phyloP scores from a whole-genome alignment of 352 stramenopile genomes.

The Peronospora belbahrii region DNA sequence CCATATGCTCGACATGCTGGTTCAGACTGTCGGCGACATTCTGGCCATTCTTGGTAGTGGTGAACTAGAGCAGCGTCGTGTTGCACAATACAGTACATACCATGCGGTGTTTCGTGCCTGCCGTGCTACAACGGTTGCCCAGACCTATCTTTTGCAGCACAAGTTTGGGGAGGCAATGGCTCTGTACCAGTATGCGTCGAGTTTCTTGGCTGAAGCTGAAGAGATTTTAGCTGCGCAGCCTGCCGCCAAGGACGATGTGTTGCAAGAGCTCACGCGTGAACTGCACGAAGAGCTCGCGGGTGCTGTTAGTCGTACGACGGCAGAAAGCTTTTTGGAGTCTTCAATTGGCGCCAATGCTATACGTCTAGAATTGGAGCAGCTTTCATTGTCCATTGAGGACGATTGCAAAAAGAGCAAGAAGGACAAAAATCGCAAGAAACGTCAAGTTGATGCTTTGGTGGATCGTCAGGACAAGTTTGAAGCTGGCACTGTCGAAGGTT shows the following conservation, averaged over 20 bases:
- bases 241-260: constrained; percentile 47
- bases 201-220: constrained; percentile 51
- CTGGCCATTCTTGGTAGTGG: constrained; percentile 48
- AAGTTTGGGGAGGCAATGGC: constrained; percentile 64
- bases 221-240: constrained; percentile 50
- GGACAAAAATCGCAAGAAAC: constrained; percentile 36
- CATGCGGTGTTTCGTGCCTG: constrained; percentile 59
- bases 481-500: constrained; percentile 32
- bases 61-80: constrained; percentile 43
- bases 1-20: constrained; percentile 77
- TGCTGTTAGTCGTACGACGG: constrained; percentile 60
- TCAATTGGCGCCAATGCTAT: constrained; percentile 48
- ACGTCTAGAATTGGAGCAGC: constrained; percentile 56
- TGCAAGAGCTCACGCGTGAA: constrained; percentile 57
- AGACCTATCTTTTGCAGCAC: constrained; percentile 54
- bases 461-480: constrained; percentile 36
- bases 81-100: constrained; percentile 64
- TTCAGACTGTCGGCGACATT: constrained; percentile 78
- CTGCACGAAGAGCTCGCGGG: constrained; percentile 53
- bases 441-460: constrained; percentile 22
- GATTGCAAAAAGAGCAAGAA: constrained; percentile 57
- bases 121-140: constrained; percentile 49
- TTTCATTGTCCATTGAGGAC: constrained; percentile 36
- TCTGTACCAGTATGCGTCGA: constrained; percentile 65
- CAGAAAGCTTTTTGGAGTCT: constrained; percentile 59